These are phyloP conservation scores for Punica granatum DNA, from an alignment of 345 rosid species.

Conservation along the genomic window DNA sequence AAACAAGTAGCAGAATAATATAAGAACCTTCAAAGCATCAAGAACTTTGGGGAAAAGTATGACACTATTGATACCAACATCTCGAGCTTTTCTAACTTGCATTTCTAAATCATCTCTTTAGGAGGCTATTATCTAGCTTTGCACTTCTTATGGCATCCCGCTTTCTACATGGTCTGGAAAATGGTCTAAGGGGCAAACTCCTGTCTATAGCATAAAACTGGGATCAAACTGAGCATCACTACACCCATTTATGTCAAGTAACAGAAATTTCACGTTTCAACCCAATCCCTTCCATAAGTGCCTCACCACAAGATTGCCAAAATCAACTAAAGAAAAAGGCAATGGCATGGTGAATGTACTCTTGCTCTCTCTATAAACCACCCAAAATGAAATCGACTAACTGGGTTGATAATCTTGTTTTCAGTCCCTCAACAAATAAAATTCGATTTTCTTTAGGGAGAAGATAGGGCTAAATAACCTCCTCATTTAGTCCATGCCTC, in stretches of 20 bases:
- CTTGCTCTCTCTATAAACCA: background rate
- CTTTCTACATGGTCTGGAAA: background rate
- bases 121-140: background rate
- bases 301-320: background rate
- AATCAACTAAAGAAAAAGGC: background rate
- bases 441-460: background rate
- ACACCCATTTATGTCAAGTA: background rate
- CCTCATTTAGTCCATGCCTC: slow-evolving; percentile 86
- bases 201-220: background rate
- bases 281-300: background rate
- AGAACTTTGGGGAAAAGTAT: slow-evolving; percentile 95
- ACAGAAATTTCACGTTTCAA: background rate
- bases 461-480: slow-evolving; percentile 35
- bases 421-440: background rate
- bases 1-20: slow-evolving; percentile 7
- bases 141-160: background rate
- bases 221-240: background rate
- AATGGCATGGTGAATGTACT: background rate
- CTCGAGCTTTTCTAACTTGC: slow-evolving; percentile 87
- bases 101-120: slow-evolving; percentile 3
- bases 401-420: background rate
- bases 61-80: slow-evolving; percentile 83
- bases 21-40: slow-evolving; percentile 75
- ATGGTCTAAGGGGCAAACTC: background rate
- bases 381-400: background rate